Evolutionary conservation across 495 filamentous ascomycete genomes (phyloP), one percentile per base, ranked within the genome.

Genomic region (Aspergillus indologenus): DNA sequence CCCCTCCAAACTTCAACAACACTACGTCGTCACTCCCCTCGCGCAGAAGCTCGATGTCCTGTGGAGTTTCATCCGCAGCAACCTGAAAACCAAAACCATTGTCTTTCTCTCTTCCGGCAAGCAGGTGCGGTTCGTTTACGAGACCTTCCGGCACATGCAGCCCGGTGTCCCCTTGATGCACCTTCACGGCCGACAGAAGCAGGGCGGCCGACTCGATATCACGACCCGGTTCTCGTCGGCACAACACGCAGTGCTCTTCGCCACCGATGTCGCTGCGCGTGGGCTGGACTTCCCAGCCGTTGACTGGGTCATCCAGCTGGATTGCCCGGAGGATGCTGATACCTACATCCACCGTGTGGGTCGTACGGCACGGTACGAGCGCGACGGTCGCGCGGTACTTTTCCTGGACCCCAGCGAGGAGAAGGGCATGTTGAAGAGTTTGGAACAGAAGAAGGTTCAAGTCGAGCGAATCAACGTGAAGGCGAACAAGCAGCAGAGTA

Each of bases 321-420:
- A 98, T 70, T 96, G 91, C 60, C 94, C 94, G 0, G 94, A 98
- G 72, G 94, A 98, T 71, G 89, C 88, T 1, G 94, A 96, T 61
- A 98, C 94, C 0, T 98, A 98, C 61, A 98, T 98, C 61, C 94
- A 98, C 71, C 87, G 94, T 53, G 95, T 97, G 14, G 94, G 94
- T 17, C 85, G 94, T 17, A 99, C 94, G 22, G 94, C 94, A 2
- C 84, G 94, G n/a, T 96, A 91, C 69, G 90, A 97, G 61, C 88
- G 87, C 58, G 81, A 88, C 43, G 94, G 94, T 6, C 84, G 87
- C 34, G 93, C 94, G 0, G 90, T 98, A 5, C 72, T 99, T 5
- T 96, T 99, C 73, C 77, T 99, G 0, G 89, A 95, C 22, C 94
- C 95, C 0, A 91, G 83, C 59, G 95, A 98, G 70, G 94, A 96